Percentiles rank a stretch among this genome's conserved stretches.
Evolutionary conservation across 139 green algal species (phyloP).

Genomic region (Deuterostichococcus epilithicus): DNA sequence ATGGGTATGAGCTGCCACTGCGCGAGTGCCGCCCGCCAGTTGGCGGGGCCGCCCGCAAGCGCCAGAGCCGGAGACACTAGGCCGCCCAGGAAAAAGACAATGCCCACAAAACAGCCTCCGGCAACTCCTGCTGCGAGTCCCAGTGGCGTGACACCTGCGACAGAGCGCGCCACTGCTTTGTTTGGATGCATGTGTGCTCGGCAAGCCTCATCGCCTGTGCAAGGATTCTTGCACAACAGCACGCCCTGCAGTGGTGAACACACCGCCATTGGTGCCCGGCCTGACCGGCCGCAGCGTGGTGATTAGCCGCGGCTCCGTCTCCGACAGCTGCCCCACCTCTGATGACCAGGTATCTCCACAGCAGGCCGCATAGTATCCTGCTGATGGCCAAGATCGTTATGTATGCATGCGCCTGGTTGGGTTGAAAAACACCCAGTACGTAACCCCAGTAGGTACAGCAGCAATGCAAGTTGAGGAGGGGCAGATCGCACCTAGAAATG

Average conservation of each 20-base stretch:
- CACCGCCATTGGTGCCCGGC: conserved; percentile 21
- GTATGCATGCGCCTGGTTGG: background rate
- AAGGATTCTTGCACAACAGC: too few species aligned
- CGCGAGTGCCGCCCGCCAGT: background rate
- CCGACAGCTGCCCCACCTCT: conserved; percentile 82
- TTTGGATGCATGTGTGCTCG: too few species aligned
- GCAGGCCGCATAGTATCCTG: conserved; percentile 80
- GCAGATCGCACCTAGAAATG: conserved; percentile 7
- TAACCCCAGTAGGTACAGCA: conserved; percentile 13
- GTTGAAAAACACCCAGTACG: conserved; percentile 6
- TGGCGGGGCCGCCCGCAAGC: background rate
- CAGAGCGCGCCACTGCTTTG: too few species aligned
- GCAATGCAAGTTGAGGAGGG: background rate
- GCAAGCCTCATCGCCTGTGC: too few species aligned
- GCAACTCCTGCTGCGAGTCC: conserved; percentile 61
- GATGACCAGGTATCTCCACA: conserved; percentile 89
- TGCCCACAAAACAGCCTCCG: conserved; percentile 76
- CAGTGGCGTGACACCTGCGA: conserved; percentile 73
- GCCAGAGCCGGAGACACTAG: conserved; percentile 21
- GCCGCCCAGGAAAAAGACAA: conserved; percentile 40
- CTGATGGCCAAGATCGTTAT: background rate
- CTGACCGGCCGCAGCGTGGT: conserved; percentile 71
- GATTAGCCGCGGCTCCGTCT: conserved; percentile 67
- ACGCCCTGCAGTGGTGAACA: too few species aligned
- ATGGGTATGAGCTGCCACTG: conserved; percentile 31